These are phyloP conservation scores for Monosporozyma unispora DNA, from an alignment of 805 yeast species.

Conservation along the genomic window DNA sequence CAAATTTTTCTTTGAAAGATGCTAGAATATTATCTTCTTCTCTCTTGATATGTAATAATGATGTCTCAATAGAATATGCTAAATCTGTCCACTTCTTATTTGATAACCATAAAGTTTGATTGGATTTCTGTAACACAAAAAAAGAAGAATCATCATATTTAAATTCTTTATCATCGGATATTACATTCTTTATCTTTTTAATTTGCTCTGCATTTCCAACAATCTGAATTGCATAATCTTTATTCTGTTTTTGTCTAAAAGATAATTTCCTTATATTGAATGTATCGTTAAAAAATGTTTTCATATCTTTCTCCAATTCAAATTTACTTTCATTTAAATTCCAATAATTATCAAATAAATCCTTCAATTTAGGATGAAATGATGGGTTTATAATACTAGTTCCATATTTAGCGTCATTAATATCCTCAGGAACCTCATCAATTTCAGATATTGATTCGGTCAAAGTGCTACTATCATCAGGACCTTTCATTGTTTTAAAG, in stretches of 20 bases:
- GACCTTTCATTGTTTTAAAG: slow-evolving; percentile 7
- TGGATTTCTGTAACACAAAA: slow-evolving; percentile 33
- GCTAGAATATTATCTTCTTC: slow-evolving; percentile 51
- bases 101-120: slow-evolving; percentile 38
- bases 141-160: slow-evolving; percentile 10
- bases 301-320: slow-evolving; percentile 23
- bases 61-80: slow-evolving; percentile 39
- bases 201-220: slow-evolving; percentile 31
- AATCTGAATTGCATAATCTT: slow-evolving; percentile 43
- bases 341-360: slow-evolving; percentile 31
- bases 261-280: slow-evolving; percentile 26
- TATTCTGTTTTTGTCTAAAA: slow-evolving; percentile 35
- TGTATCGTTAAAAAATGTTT: slow-evolving; percentile 20
- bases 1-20: slow-evolving; percentile 38
- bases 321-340: slow-evolving; percentile 22
- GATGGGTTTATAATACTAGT: slow-evolving; percentile 29
- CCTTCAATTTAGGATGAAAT: slow-evolving; percentile 28
- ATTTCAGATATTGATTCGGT: neutral
- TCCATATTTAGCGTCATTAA: neutral
- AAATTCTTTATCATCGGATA: slow-evolving; percentile 9
- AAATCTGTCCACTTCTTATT: slow-evolving; percentile 44
- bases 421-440: slow-evolving; percentile 8
- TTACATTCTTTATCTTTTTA: slow-evolving; percentile 13
- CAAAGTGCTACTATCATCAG: neutral
- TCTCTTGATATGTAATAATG: slow-evolving; percentile 38